Conservation (phyloP, 306 rosid species). For the Castanea mollissima region DNA sequence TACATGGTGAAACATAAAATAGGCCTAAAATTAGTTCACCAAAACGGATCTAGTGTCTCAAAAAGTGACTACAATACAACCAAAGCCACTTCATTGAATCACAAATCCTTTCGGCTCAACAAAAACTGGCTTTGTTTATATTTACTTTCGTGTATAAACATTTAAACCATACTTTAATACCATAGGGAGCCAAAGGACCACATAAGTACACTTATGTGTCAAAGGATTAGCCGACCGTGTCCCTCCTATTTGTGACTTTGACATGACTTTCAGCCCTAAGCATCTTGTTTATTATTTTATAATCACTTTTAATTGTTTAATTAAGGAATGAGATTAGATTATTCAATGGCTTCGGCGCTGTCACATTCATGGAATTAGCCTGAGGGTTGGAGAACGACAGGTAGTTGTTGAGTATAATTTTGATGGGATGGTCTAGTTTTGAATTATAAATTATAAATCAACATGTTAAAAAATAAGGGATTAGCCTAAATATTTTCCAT, state of each 20-base stretch:
- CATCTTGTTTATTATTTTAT: slow-evolving; percentile 26
- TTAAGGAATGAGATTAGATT: background rate
- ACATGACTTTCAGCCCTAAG: slow-evolving; percentile 16
- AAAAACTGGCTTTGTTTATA: slow-evolving; percentile 16
- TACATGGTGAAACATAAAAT: slow-evolving; percentile 29
- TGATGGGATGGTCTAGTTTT: background rate
- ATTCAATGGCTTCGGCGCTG: slow-evolving; percentile 20
- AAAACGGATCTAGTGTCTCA: slow-evolving; percentile 61
- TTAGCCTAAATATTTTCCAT: background rate
- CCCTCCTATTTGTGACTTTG: slow-evolving; percentile 5
- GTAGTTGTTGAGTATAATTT: background rate
- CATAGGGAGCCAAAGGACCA: slow-evolving; percentile 27
- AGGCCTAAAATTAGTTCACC: slow-evolving; percentile 41
- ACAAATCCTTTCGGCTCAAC: slow-evolving; percentile 9
- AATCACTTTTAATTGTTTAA: slow-evolving; percentile 12
- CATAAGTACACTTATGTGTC: slow-evolving; percentile 38
- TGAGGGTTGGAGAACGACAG: background rate
- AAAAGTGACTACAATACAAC: slow-evolving; percentile 55
- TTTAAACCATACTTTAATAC: slow-evolving; percentile 4
- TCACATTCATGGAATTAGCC: slow-evolving; percentile 12
- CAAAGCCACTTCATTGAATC: slow-evolving; percentile 41
- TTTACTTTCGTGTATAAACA: slow-evolving; percentile 12
- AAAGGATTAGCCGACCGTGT: slow-evolving; percentile 42
- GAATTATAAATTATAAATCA: background rate
- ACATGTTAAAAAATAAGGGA: background rate